Conservation (phyloP, 2,329 filamentous ascomycete species). For the Graphilbum fragrans region DNA sequence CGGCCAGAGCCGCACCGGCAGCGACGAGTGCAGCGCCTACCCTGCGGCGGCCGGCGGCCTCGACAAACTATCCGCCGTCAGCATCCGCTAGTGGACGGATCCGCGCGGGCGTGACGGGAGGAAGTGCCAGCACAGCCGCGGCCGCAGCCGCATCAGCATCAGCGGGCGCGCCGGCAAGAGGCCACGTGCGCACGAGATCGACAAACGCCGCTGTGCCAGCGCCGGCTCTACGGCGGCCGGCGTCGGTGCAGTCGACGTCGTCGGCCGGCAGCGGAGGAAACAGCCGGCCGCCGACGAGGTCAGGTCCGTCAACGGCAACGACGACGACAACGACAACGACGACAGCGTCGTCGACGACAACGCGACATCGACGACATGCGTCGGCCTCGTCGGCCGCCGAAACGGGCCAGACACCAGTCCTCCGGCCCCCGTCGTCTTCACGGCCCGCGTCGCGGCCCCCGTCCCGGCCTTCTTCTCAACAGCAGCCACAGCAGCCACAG, state of each 20-base stretch:
- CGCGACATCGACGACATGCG: background rate
- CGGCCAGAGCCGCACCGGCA: background rate
- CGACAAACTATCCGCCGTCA: conserved; percentile 7
- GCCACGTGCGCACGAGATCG: conserved; percentile 28
- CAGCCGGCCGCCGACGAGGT: background rate
- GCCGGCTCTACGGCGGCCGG: conserved; percentile 26
- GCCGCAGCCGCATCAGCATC: too few relatives aligned
- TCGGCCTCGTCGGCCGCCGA: background rate
- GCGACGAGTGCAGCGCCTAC: background rate
- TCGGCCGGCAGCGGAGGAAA: conserved; percentile 12
- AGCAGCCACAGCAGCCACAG: background rate
- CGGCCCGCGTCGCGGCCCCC: too few relatives aligned
- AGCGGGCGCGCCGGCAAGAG: conserved; percentile 6
- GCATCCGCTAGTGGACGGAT: conserved; percentile 1
- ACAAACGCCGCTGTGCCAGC: background rate
- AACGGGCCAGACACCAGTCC: background rate
- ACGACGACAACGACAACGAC: conserved; percentile 2
- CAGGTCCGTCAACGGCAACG: background rate
- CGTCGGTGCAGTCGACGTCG: conserved; percentile 13
- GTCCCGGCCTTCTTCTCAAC: background rate
- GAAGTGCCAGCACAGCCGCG: too few relatives aligned
- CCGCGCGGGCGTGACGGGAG: background rate
- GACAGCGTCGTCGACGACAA: conserved; percentile 2
- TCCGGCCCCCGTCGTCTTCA: too few relatives aligned
- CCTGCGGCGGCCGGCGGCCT: background rate